phyloP scores from a whole-genome alignment of 1,284 basidiomycete species.

The Ustilago shanxiensis region DNA sequence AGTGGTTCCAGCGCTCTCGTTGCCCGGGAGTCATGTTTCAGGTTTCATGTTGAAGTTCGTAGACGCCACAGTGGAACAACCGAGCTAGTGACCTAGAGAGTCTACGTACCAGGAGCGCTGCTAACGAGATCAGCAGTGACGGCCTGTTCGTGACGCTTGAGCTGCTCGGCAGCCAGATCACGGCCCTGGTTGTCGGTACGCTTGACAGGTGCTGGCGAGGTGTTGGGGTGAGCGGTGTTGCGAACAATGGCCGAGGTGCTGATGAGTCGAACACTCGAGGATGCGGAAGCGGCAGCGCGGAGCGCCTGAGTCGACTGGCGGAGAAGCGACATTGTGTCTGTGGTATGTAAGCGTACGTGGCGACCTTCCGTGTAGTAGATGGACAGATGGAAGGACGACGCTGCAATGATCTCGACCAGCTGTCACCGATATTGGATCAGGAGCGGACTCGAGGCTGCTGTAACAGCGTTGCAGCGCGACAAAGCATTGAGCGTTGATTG shows the following conservation, averaged over 20 bases:
- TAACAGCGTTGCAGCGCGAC: conserved; percentile 19
- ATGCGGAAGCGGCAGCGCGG: conserved; percentile 34
- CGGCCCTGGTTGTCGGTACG: conserved; percentile 41
- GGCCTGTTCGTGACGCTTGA: conserved; percentile 46
- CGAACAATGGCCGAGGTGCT: conserved; percentile 37
- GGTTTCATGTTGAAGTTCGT: background rate
- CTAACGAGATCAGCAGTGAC: conserved; percentile 57
- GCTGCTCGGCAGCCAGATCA: conserved; percentile 59
- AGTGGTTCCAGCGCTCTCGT: background rate
- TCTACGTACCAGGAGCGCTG: conserved; percentile 58
- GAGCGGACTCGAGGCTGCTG: background rate
- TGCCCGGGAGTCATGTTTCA: background rate
- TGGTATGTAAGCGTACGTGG: conserved; percentile 9
- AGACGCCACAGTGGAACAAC: background rate
- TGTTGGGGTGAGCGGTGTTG: conserved; percentile 42
- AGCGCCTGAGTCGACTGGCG: conserved; percentile 48
- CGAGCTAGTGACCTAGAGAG: background rate
- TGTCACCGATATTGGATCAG: background rate
- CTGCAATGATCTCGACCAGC: background rate
- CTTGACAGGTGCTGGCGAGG: conserved; percentile 38
- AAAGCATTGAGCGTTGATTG: conserved; percentile 23
- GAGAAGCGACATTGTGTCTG: conserved; percentile 34
- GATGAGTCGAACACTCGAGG: conserved; percentile 45
- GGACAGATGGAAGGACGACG: background rate
- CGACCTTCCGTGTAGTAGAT: conserved; percentile 12